phyloP scores from a whole-genome alignment of 2,329 filamentous ascomycete genomes.

The Tolypocladium ophioglossoides region DNA sequence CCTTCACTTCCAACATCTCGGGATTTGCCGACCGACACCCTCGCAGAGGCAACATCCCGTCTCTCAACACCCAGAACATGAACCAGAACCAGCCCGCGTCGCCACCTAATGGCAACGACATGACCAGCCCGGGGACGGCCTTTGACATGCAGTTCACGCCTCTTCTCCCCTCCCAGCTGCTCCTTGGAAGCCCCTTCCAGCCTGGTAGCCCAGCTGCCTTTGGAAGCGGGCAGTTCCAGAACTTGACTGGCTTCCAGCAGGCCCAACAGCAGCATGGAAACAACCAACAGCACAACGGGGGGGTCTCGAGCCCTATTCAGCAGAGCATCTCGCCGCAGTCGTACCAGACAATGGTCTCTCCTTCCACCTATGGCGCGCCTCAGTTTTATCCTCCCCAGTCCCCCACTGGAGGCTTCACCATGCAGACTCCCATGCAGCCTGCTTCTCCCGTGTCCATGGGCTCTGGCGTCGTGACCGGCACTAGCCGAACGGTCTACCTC shows the following conservation, averaged over 20 bases:
- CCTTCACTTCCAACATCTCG: constrained; percentile 76
- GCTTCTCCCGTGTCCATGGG: constrained; percentile 66
- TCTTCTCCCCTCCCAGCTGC: constrained; percentile 83
- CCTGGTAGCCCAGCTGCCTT: constrained; percentile 87
- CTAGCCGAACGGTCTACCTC: constrained; percentile 92
- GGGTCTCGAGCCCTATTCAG: constrained; percentile 64
- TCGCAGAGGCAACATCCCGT: constrained; percentile 75
- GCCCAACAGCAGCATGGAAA: constrained; percentile 39
- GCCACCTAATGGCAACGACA: constrained; percentile 53
- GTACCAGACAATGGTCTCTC: constrained; percentile 78
- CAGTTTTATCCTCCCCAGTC: constrained; percentile 87
- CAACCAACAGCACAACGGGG: constrained; percentile 46
- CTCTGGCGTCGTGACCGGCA: constrained; percentile 75
- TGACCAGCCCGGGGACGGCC: constrained; percentile 77
- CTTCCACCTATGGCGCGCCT: constrained; percentile 69
- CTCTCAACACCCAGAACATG: constrained; percentile 78
- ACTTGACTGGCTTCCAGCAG: constrained; percentile 64
- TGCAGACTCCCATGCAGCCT: constrained; percentile 47
- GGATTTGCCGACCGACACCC: constrained; percentile 83
- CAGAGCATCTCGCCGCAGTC: constrained; percentile 69
- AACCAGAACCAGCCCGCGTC: constrained; percentile 24
- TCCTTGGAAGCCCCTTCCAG: constrained; percentile 94
- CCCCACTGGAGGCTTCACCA: constrained; percentile 64
- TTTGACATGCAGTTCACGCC: constrained; percentile 99
- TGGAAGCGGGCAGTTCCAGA: constrained; percentile 84